Percentiles rank a stretch among this genome's conserved stretches.
Evolutionary conservation across 257 asterid species (phyloP).

Genomic region (Rauvolfia tetraphylla): DNA sequence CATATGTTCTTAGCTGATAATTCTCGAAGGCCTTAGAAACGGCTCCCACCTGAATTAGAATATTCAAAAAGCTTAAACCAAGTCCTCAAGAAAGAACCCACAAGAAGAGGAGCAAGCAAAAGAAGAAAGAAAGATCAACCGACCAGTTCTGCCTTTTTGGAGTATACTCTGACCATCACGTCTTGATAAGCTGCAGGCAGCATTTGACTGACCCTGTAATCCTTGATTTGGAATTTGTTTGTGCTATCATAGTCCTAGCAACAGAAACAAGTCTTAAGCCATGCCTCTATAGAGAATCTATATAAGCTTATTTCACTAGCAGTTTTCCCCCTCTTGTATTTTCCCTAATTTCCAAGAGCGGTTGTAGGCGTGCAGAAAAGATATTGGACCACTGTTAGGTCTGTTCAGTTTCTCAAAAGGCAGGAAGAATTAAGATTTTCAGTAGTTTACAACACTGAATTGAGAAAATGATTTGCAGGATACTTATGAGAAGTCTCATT

Average conservation of each 20-base stretch:
- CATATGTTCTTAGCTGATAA: constrained; percentile 67
- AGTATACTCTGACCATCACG: constrained; percentile 77
- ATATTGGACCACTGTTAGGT: not conserved
- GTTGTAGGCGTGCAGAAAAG: not conserved
- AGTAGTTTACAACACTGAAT: not conserved
- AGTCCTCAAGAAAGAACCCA: not conserved
- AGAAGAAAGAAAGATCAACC: not conserved
- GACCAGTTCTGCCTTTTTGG: constrained; percentile 73
- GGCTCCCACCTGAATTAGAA: constrained; percentile 55
- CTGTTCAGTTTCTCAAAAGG: not conserved
- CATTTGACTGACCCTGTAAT: constrained; percentile 68
- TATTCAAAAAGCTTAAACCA: not conserved
- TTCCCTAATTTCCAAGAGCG: no score
- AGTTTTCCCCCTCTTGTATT: no score
- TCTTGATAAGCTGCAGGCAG: constrained; percentile 80
- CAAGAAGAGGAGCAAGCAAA: not conserved
- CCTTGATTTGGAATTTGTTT: constrained; percentile 40
- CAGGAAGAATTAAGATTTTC: no score
- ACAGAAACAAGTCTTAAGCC: constrained; percentile 2
- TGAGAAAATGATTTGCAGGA: not conserved
- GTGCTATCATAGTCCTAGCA: constrained; percentile 60
- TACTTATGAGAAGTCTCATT: not conserved
- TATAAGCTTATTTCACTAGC: no score
- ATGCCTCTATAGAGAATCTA: not conserved
- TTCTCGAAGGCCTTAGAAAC: constrained; percentile 75